A percentile compares a stretch with the other conserved stretches of the same genome.
phyloP scores from a whole-genome alignment of 305 asterid genomes.

The Stenogyne calaminthoides region DNA sequence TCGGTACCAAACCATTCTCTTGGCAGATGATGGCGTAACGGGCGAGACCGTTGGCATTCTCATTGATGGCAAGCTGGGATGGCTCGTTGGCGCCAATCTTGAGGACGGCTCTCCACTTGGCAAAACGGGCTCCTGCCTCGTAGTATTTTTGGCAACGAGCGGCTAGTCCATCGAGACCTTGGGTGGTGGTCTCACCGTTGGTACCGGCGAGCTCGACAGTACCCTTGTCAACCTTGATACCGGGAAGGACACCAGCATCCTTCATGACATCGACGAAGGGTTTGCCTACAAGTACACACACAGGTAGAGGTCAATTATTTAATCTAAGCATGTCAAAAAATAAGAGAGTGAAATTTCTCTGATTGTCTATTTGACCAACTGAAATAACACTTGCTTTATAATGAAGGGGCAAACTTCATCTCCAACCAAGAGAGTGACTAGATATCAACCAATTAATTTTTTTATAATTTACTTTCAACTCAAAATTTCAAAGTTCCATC shows the following conservation, averaged over 20 bases:
- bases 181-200: conserved; percentile 66
- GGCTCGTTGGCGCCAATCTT: conserved; percentile 45
- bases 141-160: conserved; percentile 53
- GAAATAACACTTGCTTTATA: no score
- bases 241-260: conserved; percentile 65
- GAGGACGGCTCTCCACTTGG: conserved; percentile 47
- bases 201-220: conserved; percentile 59
- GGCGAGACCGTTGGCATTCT: conserved; percentile 60
- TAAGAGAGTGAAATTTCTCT: no score
- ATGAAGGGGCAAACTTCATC: no score
- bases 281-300: conserved; percentile 38
- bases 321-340: no score
- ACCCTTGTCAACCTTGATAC: conserved; percentile 69
- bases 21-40: conserved; percentile 57
- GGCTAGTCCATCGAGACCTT: conserved; percentile 61
- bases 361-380: no score
- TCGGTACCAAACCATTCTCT: conserved; percentile 69
- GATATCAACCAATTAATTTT: no score
- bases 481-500: no score
- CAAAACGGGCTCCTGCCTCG: conserved; percentile 42
- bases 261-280: conserved; percentile 60
- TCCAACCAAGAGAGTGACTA: no score
- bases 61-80: conserved; percentile 58
- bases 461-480: no score
- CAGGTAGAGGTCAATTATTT: neutral